phyloP scores from a whole-genome alignment of 2,329 filamentous ascomycete genomes.

The Bipolaris bicolor region DNA sequence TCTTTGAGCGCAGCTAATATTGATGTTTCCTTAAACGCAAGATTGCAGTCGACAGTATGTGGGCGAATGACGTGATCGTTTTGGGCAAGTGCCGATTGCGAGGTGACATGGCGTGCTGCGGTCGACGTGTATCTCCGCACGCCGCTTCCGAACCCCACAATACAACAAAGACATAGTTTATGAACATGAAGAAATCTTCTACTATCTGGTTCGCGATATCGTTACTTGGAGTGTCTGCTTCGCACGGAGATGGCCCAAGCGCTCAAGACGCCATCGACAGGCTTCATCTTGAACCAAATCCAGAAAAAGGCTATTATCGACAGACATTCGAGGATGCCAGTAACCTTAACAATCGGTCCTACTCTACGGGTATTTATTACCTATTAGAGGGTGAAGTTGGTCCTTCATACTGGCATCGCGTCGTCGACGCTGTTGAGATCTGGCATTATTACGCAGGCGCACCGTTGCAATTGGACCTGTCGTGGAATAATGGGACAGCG shows the following conservation, averaged over 20 bases:
- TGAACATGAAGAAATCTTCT: not conserved
- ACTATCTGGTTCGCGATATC: not conserved
- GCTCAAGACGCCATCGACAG: slow-evolving; percentile 54
- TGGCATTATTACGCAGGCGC: slow-evolving; percentile 64
- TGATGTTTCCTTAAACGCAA: not conserved
- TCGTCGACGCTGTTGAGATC: slow-evolving; percentile 56
- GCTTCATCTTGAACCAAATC: slow-evolving; percentile 54
- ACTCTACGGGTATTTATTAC: slow-evolving; percentile 61
- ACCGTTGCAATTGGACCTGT: slow-evolving; percentile 56
- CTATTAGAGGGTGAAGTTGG: slow-evolving; percentile 53
- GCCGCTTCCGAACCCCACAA: not conserved
- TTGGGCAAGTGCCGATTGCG: not conserved
- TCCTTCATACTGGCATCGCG: slow-evolving; percentile 59
- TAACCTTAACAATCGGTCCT: slow-evolving; percentile 46
- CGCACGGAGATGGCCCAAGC: not conserved
- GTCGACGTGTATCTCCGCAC: not conserved
- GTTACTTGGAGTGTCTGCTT: slow-evolving; percentile 1
- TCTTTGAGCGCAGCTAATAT: not conserved
- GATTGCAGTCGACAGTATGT: not conserved
- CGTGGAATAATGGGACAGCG: slow-evolving; percentile 51
- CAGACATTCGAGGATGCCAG: slow-evolving; percentile 56
- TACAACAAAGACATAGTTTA: not conserved
- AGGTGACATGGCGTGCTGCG: not conserved
- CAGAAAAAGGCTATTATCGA: slow-evolving; percentile 58
- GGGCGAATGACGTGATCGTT: not conserved